phyloP scores from a whole-genome alignment of 306 rosid species.

The Castanea crenata region DNA sequence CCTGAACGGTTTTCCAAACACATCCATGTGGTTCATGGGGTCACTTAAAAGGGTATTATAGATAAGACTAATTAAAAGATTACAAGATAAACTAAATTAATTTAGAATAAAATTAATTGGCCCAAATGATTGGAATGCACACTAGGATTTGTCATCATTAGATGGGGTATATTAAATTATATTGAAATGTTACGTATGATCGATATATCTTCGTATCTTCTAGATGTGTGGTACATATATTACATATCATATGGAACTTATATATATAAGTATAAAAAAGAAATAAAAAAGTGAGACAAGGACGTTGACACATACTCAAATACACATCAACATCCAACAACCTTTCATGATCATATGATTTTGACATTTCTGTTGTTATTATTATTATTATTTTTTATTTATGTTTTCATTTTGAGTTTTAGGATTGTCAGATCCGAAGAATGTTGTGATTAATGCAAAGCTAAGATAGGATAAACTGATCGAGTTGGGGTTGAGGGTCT shows the following conservation, averaged over 20 bases:
- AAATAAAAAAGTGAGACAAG: not conserved
- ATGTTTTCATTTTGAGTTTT: not conserved
- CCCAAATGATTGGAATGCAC: constrained; percentile 31
- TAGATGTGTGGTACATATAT: not conserved
- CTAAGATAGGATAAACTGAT: not conserved
- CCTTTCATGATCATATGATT: not conserved
- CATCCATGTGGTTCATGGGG: constrained; percentile 28
- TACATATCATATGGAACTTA: not conserved
- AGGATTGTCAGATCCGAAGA: not conserved
- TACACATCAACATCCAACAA: not conserved
- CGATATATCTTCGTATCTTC: not conserved
- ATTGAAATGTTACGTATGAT: not conserved
- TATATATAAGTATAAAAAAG: not conserved
- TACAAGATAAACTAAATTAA: not conserved
- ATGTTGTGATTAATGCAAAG: not conserved
- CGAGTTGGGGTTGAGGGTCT: too few relatives aligned
- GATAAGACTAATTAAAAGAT: not conserved
- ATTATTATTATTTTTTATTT: not conserved
- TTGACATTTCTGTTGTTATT: not conserved
- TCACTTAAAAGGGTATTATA: not conserved
- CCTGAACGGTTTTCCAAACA: constrained; percentile 6
- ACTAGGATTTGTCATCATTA: constrained; percentile 26
- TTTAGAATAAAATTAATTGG: not conserved
- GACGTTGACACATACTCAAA: not conserved
- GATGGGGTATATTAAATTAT: constrained; percentile 5